phyloP scores from a whole-genome alignment of 192 early-diverging fungal species.

The Mortierella claussenii region DNA sequence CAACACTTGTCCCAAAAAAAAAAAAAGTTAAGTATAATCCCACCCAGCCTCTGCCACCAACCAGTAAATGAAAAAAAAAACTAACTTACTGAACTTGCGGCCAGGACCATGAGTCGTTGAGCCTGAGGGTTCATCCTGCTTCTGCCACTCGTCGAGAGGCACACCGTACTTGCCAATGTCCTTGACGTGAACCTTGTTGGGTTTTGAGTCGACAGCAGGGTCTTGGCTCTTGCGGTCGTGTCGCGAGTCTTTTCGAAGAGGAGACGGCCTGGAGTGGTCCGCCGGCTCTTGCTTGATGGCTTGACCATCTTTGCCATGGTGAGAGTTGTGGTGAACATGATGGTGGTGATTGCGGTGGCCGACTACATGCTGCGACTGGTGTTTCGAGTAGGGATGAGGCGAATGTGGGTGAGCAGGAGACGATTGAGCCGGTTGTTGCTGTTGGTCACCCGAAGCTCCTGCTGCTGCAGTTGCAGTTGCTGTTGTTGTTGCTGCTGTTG shows the following conservation, averaged over 20 bases:
- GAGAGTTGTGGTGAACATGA: slow-evolving; percentile 8
- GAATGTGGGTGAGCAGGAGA: slow-evolving; percentile 28
- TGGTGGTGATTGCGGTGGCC: slow-evolving; percentile 29
- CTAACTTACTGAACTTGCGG: slow-evolving; percentile 25
- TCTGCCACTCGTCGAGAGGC: slow-evolving; percentile 52
- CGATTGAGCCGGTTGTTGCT: background rate
- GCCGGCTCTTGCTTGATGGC: slow-evolving; percentile 39
- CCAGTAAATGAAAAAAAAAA: too few relatives aligned
- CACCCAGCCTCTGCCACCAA: too few relatives aligned
- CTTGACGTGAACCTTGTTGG: slow-evolving; percentile 40
- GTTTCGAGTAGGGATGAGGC: slow-evolving; percentile 40
- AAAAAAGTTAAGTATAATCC: too few relatives aligned
- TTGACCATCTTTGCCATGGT: slow-evolving; percentile 6
- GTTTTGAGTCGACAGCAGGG: background rate
- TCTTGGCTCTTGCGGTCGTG: slow-evolving; percentile 27
- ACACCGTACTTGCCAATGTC: slow-evolving; percentile 53
- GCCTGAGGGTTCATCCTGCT: slow-evolving; percentile 25
- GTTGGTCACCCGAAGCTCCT: background rate
- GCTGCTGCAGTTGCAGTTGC: background rate
- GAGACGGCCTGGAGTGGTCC: slow-evolving; percentile 28
- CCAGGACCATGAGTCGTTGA: background rate
- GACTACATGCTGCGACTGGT: slow-evolving; percentile 7
- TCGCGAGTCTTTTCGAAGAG: slow-evolving; percentile 38
- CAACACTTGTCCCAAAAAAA: too few relatives aligned
- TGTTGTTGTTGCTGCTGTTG: background rate